Evolutionary conservation across 768 basidiomycete species (phyloP).

Genomic region (Mycena polygramma): DNA sequence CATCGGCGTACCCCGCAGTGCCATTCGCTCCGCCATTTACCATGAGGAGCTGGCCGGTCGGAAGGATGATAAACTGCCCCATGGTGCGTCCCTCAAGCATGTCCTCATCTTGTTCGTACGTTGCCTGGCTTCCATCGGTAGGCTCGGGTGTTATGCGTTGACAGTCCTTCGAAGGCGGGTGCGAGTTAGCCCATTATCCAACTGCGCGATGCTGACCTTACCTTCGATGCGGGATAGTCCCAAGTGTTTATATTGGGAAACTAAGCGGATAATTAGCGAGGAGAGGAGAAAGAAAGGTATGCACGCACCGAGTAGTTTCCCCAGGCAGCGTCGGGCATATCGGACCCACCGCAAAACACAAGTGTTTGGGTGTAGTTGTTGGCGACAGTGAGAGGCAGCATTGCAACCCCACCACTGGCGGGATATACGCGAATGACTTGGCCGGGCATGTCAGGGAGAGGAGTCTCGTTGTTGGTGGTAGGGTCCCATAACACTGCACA

Average conservation of each 20-base stretch:
- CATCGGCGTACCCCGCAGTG: constrained; percentile 81
- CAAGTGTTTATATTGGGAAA: constrained; percentile 81
- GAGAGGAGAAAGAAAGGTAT: too few relatives aligned
- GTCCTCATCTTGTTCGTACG: constrained; percentile 79
- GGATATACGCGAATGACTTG: constrained; percentile 74
- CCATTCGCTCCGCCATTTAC: constrained; percentile 73
- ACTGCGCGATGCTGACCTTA: too few relatives aligned
- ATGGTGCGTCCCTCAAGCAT: constrained; percentile 86
- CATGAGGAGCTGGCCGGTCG: constrained; percentile 80
- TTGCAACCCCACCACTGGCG: constrained; percentile 75
- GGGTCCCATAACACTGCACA: constrained; percentile 64
- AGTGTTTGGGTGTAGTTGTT: constrained; percentile 91
- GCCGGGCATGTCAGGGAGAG: constrained; percentile 79
- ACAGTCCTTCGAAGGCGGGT: too few relatives aligned
- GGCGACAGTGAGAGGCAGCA: constrained; percentile 91
- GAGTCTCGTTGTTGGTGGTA: constrained; percentile 66
- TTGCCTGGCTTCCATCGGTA: constrained; percentile 68
- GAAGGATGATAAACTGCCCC: constrained; percentile 91
- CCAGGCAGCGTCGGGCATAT: constrained; percentile 79
- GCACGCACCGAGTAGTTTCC: constrained; percentile 71
- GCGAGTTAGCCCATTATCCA: too few relatives aligned
- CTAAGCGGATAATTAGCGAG: too few relatives aligned
- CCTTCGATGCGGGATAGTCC: constrained; percentile 74
- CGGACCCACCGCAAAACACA: constrained; percentile 80
- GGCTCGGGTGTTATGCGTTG: constrained; percentile 92